phyloP scores from a whole-genome alignment of 768 basidiomycete species.

The Pisolithus albus region DNA sequence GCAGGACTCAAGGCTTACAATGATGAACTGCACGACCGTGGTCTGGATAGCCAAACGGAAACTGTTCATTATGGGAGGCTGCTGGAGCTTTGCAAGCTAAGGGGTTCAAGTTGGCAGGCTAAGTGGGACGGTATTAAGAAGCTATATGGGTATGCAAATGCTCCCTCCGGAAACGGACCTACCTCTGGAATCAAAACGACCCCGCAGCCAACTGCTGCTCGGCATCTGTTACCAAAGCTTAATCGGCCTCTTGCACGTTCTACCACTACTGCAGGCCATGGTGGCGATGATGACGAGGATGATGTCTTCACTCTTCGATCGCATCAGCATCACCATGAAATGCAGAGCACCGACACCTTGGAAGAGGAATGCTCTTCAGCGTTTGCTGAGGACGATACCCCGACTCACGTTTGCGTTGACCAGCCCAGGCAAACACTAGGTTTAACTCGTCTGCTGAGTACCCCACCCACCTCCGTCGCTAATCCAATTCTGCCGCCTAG shows the following conservation, averaged over 20 bases:
- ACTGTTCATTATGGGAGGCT: constrained; percentile 77
- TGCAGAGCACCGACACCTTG: constrained; percentile 12
- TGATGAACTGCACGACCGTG: constrained; percentile 65
- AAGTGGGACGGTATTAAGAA: constrained; percentile 73
- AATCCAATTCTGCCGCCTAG: constrained; percentile 23
- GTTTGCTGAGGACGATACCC: constrained; percentile 19
- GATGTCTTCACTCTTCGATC: constrained; percentile 40
- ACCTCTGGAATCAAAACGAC: constrained; percentile 10
- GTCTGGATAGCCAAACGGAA: constrained; percentile 70
- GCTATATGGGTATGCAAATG: constrained; percentile 37
- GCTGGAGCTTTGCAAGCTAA: constrained; percentile 75
- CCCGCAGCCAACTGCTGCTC: constrained; percentile 12
- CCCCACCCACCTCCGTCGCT: constrained; percentile 8
- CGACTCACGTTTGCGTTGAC: constrained; percentile 2
- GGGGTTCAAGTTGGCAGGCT: constrained; percentile 72
- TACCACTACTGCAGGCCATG: constrained; percentile 24
- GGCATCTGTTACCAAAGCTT: constrained; percentile 12
- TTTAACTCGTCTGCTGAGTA: constrained; percentile 8
- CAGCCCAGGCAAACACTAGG: constrained; percentile 7
- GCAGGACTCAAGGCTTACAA: constrained; percentile 83
- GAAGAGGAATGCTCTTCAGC: constrained; percentile 8
- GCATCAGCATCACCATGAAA: constrained; percentile 32
- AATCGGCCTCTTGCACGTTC: constrained; percentile 20
- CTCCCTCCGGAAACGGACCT: constrained; percentile 7
- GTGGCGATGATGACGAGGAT: constrained; percentile 37